These are phyloP conservation scores for Mycena maculata DNA, from an alignment of 768 basidiomycete genomes.

Conservation along the genomic window DNA sequence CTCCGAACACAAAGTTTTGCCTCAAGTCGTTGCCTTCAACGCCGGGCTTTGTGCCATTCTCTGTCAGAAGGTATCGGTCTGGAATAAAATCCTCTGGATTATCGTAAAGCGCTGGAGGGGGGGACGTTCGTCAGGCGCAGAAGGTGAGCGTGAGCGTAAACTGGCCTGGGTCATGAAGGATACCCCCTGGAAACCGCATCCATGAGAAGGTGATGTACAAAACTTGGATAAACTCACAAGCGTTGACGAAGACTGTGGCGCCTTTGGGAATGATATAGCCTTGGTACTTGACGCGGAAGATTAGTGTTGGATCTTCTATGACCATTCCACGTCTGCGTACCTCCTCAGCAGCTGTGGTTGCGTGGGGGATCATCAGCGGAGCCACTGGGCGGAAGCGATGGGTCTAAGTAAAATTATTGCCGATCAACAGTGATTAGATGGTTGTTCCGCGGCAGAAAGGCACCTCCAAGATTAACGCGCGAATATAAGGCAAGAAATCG, in stretches of 20 bases:
- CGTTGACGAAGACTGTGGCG: conserved; percentile 23
- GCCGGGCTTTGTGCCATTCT: conserved; percentile 24
- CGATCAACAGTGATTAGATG: neutral
- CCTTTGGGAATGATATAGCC: conserved; percentile 22
- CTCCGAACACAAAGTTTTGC: conserved; percentile 6
- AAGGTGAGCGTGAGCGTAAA: neutral
- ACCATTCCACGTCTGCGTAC: neutral
- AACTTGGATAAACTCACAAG: conserved; percentile 1
- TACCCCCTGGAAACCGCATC: conserved; percentile 10
- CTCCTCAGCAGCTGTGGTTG: neutral
- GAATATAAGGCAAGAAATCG: conserved; percentile 39
- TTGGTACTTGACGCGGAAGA: neutral
- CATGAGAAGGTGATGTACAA: neutral
- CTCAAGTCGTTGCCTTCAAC: conserved; percentile 11
- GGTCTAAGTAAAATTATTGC: neutral
- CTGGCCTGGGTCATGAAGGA: conserved; percentile 26
- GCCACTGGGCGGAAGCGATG: conserved; percentile 24
- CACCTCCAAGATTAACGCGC: conserved; percentile 39
- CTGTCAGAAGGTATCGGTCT: conserved; percentile 19
- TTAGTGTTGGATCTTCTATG: neutral
- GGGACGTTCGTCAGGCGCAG: neutral
- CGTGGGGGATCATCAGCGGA: conserved; percentile 9
- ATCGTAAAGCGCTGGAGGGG: conserved; percentile 17
- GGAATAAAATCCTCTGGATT: conserved; percentile 24
- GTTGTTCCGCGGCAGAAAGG: neutral